Conservation (phyloP, 2,329 filamentous ascomycete species). For the Ophiostoma angusticollis region DNA sequence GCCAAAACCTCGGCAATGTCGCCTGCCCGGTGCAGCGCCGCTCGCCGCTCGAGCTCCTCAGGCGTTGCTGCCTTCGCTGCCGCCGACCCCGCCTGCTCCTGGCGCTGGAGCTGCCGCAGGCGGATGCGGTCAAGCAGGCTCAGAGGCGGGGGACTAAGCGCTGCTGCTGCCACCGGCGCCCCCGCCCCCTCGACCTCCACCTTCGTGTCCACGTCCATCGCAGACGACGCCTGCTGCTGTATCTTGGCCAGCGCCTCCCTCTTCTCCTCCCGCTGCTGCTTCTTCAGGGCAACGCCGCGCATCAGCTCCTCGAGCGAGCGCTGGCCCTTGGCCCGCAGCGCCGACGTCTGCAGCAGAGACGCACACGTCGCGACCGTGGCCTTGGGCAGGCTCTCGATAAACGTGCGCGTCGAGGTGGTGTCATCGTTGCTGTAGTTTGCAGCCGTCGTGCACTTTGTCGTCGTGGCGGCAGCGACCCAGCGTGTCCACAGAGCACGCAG, state of each 20-base stretch:
- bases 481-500: constrained; percentile 32
- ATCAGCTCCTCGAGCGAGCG: constrained; percentile 57
- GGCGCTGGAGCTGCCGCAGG: constrained; percentile 47
- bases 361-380: constrained; percentile 38
- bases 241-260: constrained; percentile 24
- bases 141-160: constrained; percentile 29
- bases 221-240: neutral
- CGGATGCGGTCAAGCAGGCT: constrained; percentile 65
- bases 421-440: constrained; percentile 10
- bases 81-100: constrained; percentile 28
- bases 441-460: too few species aligned
- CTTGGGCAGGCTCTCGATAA: constrained; percentile 44
- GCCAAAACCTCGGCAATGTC: constrained; percentile 56
- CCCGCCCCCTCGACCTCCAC: neutral
- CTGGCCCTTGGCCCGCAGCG: constrained; percentile 52
- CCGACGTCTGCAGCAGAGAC: constrained; percentile 39
- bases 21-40: constrained; percentile 53
- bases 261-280: constrained; percentile 30
- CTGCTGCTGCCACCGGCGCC: neutral
- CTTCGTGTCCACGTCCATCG: neutral
- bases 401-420: constrained; percentile 26
- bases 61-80: constrained; percentile 29
- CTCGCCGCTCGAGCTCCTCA: constrained; percentile 44
- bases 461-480: neutral
- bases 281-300: constrained; percentile 41